Evolutionary conservation across 352 stramenopile species (phyloP), one percentile per base, ranked within the genome.

Genomic region (Phytophthora cactorum): DNA sequence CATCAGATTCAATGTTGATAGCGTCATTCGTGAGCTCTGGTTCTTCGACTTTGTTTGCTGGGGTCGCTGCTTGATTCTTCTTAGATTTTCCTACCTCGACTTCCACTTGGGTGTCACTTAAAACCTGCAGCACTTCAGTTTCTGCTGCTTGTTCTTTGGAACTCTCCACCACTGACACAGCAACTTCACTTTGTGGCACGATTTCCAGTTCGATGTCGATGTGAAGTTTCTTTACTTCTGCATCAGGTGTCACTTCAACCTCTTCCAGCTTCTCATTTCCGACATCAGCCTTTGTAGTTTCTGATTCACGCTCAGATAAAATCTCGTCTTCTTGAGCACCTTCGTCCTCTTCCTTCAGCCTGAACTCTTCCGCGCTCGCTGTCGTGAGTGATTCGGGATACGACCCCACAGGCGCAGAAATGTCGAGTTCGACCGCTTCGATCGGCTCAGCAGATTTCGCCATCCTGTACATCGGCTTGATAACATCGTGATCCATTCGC

Each of bases 161-260:
- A 44, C 4, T 49, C 10, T 74, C 54, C 12, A 36, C 14, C 32
- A 27, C 2, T 14, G 12, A 22, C n/a, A 47, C 15, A 25, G 5
- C 8, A 43, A 57, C 29, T 41, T 70, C 56, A 34, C 9, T 52
- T 38, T 53, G 46, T 34, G 29, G 28, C 10, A 17, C 28, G 50
- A 38, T 54, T 58, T 70, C n/a, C 39, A 45, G n/a, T 3, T 66
- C 41, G n/a, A 10, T 15, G 28, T 52, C 28, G 52, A 41, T 12
- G 54, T 53, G 31, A 46, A 25, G n/a, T 29, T 55, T 44, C 15
- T 64, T 67, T 8, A 65, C 41, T 44, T 47, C 45, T 5, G 59
- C 55, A 31, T 68, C 39, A 22, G 55, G 34, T 14, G 60, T 69
- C 32, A 75, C 57, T 52, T 70, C 57, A 38, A 67, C 27, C 62